Evolutionary conservation across 257 asterid genomes (phyloP).

Genomic region (Primulina tabacum): DNA sequence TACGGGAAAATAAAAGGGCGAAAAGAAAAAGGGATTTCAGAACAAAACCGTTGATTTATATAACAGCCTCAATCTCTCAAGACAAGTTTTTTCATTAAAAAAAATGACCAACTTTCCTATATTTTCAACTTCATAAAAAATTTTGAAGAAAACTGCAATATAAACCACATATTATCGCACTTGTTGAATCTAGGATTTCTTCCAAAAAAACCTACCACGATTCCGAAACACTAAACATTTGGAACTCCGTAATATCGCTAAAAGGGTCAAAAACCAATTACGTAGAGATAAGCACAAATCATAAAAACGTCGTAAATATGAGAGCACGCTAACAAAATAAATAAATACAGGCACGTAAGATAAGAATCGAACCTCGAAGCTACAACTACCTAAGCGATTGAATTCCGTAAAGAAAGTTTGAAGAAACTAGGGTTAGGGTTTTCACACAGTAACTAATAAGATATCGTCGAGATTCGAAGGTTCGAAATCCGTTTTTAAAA

Average conservation of each 20-base stretch:
- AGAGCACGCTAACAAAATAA: not conserved
- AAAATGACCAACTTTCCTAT: not conserved
- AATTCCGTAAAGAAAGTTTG: not conserved
- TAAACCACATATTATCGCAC: not conserved
- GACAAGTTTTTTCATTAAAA: not conserved
- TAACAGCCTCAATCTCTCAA: not conserved
- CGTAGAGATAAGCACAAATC: not conserved
- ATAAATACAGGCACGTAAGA: not conserved
- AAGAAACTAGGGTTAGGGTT: constrained; percentile 34
- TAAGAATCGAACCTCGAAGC: constrained; percentile 1
- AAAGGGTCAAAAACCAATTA: not conserved
- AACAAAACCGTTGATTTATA: not conserved
- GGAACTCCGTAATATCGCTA: too few species aligned
- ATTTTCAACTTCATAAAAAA: not conserved
- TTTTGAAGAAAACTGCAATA: too few species aligned
- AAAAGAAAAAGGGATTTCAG: not conserved
- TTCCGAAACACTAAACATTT: too few species aligned
- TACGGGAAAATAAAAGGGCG: not conserved
- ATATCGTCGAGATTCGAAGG: not conserved
- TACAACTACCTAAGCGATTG: constrained; percentile 31
- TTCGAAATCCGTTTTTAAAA: not conserved
- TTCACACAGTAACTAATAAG: not conserved
- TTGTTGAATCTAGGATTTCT: not conserved
- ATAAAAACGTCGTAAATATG: not conserved
- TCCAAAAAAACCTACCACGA: not conserved